Conservation (phyloP, 176 grass and related monocot species). For the Phoenix roebelenii region DNA sequence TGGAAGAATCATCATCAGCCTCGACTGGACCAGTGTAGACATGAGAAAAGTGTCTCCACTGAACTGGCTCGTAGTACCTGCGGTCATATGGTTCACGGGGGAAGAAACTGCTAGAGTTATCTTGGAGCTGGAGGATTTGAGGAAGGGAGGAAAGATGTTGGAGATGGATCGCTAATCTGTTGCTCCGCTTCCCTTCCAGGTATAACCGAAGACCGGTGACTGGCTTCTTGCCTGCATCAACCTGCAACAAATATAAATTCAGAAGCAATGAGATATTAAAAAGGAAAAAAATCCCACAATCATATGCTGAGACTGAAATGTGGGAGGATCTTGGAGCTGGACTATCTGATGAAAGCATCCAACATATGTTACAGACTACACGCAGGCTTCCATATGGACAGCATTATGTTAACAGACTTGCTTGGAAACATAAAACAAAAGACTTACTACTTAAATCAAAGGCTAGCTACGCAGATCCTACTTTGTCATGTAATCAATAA, state of each 20-base stretch:
- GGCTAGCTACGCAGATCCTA: too few species aligned
- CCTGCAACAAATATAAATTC: conserved; percentile 32
- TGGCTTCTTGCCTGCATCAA: conserved; percentile 75
- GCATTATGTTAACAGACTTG: too few species aligned
- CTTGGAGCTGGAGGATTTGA: conserved; percentile 64
- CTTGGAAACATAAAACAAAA: too few species aligned
- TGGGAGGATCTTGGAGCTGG: too few species aligned
- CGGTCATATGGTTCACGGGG: conserved; percentile 46
- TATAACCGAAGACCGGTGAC: conserved; percentile 76
- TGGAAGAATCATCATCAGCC: conserved; percentile 50
- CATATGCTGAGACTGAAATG: too few species aligned
- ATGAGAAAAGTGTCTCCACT: conserved; percentile 80
- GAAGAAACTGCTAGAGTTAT: conserved; percentile 37
- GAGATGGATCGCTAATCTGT: conserved; percentile 84
- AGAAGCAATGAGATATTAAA: too few species aligned
- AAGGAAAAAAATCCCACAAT: too few species aligned
- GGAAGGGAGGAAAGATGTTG: conserved; percentile 91
- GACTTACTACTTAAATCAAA: too few species aligned
- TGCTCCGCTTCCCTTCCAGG: conserved; percentile 90
- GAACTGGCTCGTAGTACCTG: conserved; percentile 71
- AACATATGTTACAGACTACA: too few species aligned
- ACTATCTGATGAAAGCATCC: too few species aligned
- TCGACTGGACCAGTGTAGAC: conserved; percentile 89
- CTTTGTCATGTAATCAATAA: too few species aligned
- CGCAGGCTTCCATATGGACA: too few species aligned